These are phyloP conservation scores for Plasmodium reichenowi DNA, from an alignment of 169 alveolate species.

Conservation along the genomic window DNA sequence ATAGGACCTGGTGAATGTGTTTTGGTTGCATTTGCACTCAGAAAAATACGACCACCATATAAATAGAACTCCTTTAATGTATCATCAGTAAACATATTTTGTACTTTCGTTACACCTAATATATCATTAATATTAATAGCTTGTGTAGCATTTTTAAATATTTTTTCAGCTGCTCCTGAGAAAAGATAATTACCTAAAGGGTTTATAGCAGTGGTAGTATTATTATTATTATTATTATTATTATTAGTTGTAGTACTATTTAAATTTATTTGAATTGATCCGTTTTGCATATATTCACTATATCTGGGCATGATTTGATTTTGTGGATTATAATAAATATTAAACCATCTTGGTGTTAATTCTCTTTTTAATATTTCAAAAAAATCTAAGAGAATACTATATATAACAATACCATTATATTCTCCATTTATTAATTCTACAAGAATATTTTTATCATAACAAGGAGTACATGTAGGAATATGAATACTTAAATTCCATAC, in stretches of 20 bases:
- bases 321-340: constrained; percentile 87
- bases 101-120: constrained; percentile 74
- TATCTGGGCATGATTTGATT: constrained; percentile 75
- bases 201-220: constrained; percentile 2
- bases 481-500: constrained; percentile 88
- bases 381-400: constrained; percentile 81
- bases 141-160: constrained; percentile 74
- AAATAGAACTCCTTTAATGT: constrained; percentile 75
- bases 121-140: constrained; percentile 68
- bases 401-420: constrained; percentile 81
- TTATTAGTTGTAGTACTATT: background rate
- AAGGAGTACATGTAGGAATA: constrained; percentile 87
- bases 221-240: background rate
- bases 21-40: constrained; percentile 78
- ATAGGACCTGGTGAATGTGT: constrained; percentile 82
- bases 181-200: constrained; percentile 58
- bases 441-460: constrained; percentile 80
- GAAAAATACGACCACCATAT: constrained; percentile 80
- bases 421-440: constrained; percentile 85
- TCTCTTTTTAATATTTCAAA: constrained; percentile 84
- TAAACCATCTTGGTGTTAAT: constrained; percentile 84
- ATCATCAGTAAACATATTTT: constrained; percentile 77
- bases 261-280: background rate
- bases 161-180: constrained; percentile 59
- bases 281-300: constrained; percentile 47